Base-by-base conservation (phyloP, 345 rosid genomes). In the Syzygium jambos region DNA sequence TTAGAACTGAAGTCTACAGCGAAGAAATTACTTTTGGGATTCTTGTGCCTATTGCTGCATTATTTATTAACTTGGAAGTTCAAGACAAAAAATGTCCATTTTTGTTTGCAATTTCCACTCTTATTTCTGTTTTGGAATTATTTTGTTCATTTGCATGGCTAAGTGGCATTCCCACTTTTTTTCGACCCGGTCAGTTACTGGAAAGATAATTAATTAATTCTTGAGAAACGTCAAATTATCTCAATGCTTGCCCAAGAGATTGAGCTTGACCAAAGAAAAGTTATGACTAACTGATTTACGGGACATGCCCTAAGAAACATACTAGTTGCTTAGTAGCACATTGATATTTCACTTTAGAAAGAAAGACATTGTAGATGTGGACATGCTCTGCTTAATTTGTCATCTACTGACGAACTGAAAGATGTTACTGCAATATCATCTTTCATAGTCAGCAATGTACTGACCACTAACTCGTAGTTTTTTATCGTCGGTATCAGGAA, bases 401-500 rank as follows among this genome's bases (percentile, higher is more conserved):
- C 80, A 73, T 19, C 19, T 19, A 23, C 61, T 9, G 4, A 73
- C 80, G 19, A 68, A 68, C 49, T 73, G 49, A 73, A 73, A 73
- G 25, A 34, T 73, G 4, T 73, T 8, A 34, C 25, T 73, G 49
- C 80, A 73, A 73, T 73, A 9, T 34, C 49, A 2, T 73, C 80
- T 73, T 73, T 73, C 46, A 73, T 73, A 19, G 10, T 19, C 49
- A 9, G 80, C 80, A 19, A 49, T 34, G 13, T 34, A 34, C 7
- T 34, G 80, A 73, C 23, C 80, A 19, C 49, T 52, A 68, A 34
- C 80, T 5, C 0, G 43, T 13, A 2, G 6, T 51, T 29, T 59
- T 86, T 51, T 88, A 65, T 84, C n/a, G 85, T 85, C 46, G 38
- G 34, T 15, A 54, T 19, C 82, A 92, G 94, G 93, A 92, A 92